phyloP scores from a whole-genome alignment of 2,329 filamentous ascomycete genomes.

The Dactylonectria macrodidyma region DNA sequence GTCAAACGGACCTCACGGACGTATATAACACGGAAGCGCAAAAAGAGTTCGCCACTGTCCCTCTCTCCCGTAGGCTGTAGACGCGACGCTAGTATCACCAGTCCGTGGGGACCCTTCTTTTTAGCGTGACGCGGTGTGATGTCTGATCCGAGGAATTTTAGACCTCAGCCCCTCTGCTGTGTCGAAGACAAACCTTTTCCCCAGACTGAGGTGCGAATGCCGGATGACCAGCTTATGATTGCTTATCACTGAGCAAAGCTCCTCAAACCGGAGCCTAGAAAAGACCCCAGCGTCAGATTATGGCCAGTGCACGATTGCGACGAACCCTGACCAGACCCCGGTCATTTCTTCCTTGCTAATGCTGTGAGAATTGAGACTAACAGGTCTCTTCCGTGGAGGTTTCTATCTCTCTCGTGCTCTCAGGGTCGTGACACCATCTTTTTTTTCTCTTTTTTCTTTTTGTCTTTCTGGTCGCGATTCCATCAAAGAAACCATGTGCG shows the following conservation, averaged over 20 bases:
- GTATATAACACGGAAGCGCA: constrained; percentile 20
- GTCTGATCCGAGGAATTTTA: constrained; percentile 35
- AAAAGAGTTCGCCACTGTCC: constrained; percentile 13
- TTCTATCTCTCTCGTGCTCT: constrained; percentile 5
- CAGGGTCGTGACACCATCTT: constrained; percentile 13
- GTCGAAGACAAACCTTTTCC: constrained; percentile 33
- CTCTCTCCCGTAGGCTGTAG: constrained; percentile 13
- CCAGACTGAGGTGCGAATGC: constrained; percentile 40
- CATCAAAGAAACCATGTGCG: constrained; percentile 2
- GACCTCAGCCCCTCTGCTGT: constrained; percentile 25
- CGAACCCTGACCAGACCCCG: constrained; percentile 34
- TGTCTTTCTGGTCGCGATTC: neutral
- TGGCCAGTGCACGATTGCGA: constrained; percentile 43
- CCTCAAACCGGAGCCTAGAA: constrained; percentile 34
- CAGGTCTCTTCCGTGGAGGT: neutral
- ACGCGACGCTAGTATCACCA: constrained; percentile 33
- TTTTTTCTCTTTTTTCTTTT: neutral
- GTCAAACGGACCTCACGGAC: constrained; percentile 3
- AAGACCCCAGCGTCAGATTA: constrained; percentile 30
- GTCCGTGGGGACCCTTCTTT: constrained; percentile 23
- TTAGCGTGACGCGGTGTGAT: constrained; percentile 35
- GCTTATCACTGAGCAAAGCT: constrained; percentile 30
- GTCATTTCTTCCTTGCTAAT: constrained; percentile 24
- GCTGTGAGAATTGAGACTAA: constrained; percentile 11
- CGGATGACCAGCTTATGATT: constrained; percentile 31